Base-by-base conservation (phyloP, 2,329 filamentous ascomycete species). In the Polytolypa hystricis region DNA sequence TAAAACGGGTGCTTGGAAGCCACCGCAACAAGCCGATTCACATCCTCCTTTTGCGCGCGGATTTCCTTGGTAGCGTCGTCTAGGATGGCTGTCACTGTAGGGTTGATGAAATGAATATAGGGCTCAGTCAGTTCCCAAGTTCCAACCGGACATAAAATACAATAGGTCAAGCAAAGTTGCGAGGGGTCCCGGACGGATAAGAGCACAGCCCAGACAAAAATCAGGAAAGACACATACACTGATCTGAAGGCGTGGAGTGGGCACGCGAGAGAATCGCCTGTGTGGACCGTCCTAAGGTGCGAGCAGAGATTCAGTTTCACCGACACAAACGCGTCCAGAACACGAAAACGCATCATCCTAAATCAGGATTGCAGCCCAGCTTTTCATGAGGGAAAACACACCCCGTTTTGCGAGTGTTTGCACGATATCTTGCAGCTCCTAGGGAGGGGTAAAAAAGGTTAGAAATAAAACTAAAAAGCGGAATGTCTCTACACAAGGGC, bases 1-100 rank as follows among this genome's bases (percentile, higher is more conserved):
- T 96, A 98, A 69, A 96, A 98, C 0, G 91, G 89, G 52, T 93
- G 81, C 56, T 83, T 73, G 17, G 85, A 87, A 2, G 87, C 85
- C 37, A 84, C 73, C 37, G 70, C 63, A 42, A 76, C 73, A 30
- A 98, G 74, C 47, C 79, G 76, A 39, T 67, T 64, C 30, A 95
- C 72, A 30, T 79, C 81, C 32, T 75, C 67, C 38, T 83, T 72
- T 57, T 93, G 77, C 23, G 81, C 73, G 44, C 73, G 66, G 55
- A 96, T 82, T 39, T 74, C 73, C 42, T 66, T 63, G 42, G 85
- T 74, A 1, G 84, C 79, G 47, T 82, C 73, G 8, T 71, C 66
- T 29, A 94, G 69, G 21, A 95, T 68, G 3, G 71, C 62, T 20
- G 71, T 64, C 40, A 91, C 85, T 85, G 51, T 42, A 33, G 38